Conservation (phyloP, 1,284 basidiomycete genomes). For the Cryptococcus hybrid region DNA sequence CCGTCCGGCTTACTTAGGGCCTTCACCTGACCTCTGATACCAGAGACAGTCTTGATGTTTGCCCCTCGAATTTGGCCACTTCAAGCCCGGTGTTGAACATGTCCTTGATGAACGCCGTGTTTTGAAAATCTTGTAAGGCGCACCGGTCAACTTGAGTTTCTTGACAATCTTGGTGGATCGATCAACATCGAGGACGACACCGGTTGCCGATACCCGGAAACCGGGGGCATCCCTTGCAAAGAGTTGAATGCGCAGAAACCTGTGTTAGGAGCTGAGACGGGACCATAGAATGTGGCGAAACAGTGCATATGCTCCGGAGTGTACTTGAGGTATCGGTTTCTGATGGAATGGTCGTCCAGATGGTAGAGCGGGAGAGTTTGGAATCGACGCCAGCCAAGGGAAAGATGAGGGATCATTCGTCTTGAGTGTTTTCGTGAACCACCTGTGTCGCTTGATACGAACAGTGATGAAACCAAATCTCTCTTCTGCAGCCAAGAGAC, state of each 20-base stretch:
- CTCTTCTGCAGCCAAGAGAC: slow-evolving; percentile 87
- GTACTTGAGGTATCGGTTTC: slow-evolving; percentile 99
- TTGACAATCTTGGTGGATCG: slow-evolving; percentile 93
- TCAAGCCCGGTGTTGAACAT: slow-evolving; percentile 94
- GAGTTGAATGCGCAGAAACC: slow-evolving; percentile 98
- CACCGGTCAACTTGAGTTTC: slow-evolving; percentile 95
- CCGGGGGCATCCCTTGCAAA: slow-evolving; percentile 64
- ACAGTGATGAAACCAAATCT: slow-evolving; percentile 92
- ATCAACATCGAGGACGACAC: slow-evolving; percentile 92
- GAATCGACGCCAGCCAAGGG: slow-evolving; percentile 94
- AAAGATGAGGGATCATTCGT: slow-evolving; percentile 98
- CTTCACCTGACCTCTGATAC: slow-evolving; percentile 94
- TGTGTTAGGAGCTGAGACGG: slow-evolving; percentile 87
- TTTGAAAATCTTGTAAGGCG: slow-evolving; percentile 98
- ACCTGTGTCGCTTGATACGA: slow-evolving; percentile 93
- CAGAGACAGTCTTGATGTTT: slow-evolving; percentile 90
- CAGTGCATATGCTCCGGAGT: slow-evolving; percentile 99
- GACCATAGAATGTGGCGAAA: slow-evolving; percentile 94
- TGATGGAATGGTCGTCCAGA: slow-evolving; percentile 92
- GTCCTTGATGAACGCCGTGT: slow-evolving; percentile 96
- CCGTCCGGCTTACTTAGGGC: slow-evolving; percentile 92
- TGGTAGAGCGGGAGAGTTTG: slow-evolving; percentile 94
- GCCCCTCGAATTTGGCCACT: slow-evolving; percentile 98
- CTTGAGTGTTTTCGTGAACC: slow-evolving; percentile 91
- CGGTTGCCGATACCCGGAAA: slow-evolving; percentile 91